Evolutionary conservation across 2,329 filamentous ascomycete species (phyloP), one percentile per base, ranked within the genome.

Genomic region (Berkeleyomyces basicola): DNA sequence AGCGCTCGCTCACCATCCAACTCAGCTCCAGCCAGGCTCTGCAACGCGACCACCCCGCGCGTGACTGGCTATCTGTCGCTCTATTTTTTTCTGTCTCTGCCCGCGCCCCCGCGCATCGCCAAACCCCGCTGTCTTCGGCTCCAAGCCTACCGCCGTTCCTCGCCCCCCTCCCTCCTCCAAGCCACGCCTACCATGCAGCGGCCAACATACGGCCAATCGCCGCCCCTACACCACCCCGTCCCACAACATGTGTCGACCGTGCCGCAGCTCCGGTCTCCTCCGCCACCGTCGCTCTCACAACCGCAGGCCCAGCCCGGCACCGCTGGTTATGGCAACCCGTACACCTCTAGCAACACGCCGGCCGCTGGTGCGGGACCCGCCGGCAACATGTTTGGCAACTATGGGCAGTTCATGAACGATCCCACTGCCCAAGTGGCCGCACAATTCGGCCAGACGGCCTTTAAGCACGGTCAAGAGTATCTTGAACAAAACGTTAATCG

Each of bases 191-290:
- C 71, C 66, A 96, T 96, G 92, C 92, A 96, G 77, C 87, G 90
- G 73, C 80, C 86, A 72, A 79, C 47, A 51, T 96, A 93, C 77
- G 83, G 84, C 74, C 88, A 91, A 71, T 96, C 90, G 71, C 92
- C 91, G 72, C 91, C 92, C 67, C 84, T 97, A 69, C 93, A 97
- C 75, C 93, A 97, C 73, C 93, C 93, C 64, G 90, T 97, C 64
- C 93, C 93, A 66, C 93, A 99, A 75, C 93, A 99, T 79, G 92
- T 97, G 70, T 97, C 93, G 71, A 95, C 91, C 64, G 93, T 99
- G 59, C 93, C 93, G 53, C 93, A 97, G 77, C 84, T 99, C 73
- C 86, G 95, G 74, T 97, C 93, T 64, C 93, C 93, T 65, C 92
- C 88, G 64, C 88, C 90, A 66, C 91, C 84, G 44, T 80, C 80